These are phyloP conservation scores for Plicaturopsis crispa DNA, from an alignment of 768 basidiomycete genomes.

Conservation along the genomic window DNA sequence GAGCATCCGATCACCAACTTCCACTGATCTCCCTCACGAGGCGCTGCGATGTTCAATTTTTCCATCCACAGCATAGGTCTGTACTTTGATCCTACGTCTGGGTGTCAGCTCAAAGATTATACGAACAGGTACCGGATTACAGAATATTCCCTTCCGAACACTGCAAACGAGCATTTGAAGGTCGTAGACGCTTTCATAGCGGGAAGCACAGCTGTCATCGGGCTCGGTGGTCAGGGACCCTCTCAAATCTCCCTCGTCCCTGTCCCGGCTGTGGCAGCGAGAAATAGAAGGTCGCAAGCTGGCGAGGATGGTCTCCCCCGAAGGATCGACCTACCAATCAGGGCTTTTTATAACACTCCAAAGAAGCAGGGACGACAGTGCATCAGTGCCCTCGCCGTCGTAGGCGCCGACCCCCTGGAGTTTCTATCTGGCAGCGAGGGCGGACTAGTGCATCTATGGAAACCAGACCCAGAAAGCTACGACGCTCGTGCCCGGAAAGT, in stretches of 20 bases:
- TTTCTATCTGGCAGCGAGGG: slow-evolving; percentile 46
- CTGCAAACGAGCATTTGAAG: slow-evolving; percentile 25
- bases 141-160: slow-evolving; percentile 29
- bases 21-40: slow-evolving; percentile 37
- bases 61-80: slow-evolving; percentile 24
- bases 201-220: slow-evolving; percentile 32
- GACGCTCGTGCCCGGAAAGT: no score
- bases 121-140: slow-evolving; percentile 25
- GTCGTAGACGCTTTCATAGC: slow-evolving; percentile 40
- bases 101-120: slow-evolving; percentile 10
- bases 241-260: slow-evolving; percentile 34
- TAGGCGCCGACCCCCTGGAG: slow-evolving; percentile 19
- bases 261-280: no score
- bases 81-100: slow-evolving; percentile 8
- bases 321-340: no score
- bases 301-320: no score
- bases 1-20: slow-evolving; percentile 13
- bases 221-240: slow-evolving; percentile 30
- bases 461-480: slow-evolving; percentile 20
- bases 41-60: slow-evolving; percentile 38
- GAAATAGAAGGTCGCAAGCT: no score
- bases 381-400: no score
- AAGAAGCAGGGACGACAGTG: no score
- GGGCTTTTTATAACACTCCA: no score
- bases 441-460: slow-evolving; percentile 35